Base-by-base conservation (phyloP, 805 yeast genomes). In the Candida vaughaniae region DNA sequence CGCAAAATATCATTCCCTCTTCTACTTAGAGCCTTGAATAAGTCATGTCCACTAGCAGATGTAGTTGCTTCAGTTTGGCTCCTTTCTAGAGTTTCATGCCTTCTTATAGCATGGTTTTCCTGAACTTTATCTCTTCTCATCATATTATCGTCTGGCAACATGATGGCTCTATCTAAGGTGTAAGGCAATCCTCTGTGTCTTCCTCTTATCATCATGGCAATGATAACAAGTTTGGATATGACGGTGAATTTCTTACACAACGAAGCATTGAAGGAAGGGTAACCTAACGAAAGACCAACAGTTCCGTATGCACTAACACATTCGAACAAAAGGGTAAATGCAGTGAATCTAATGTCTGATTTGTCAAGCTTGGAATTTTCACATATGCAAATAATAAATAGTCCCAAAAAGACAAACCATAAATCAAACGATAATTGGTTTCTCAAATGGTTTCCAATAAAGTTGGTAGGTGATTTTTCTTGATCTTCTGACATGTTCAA, bases 141-240 rank as follows among this genome's bases (percentile, higher is more conserved):
- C 74, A 83, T 70, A 43, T 77, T 74, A 11, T 80, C 82, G 36
- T 83, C 77, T 6, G 95, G 91, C 34, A 91, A 59, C 72, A 91
- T 81, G 46, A 93, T 85, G 25, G 99, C 98, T 56, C 99, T 79
- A 62, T 93, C 99, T 40, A 93, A 74, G 0, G 90, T 70, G 55
- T 91, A 89, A 1, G 99, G 99, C 41, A 93, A 70, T 25, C 98
- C 98, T 74, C 99, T 86, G 53, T 90, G 97, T 41, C 97, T 74
- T 7, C 99, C 98, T 66, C 99, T 78, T 30, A 93, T 74, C 85
- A 93, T 80, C 83, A 89, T 79, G 4, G 89, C 91, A 46, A 87
- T 80, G 25, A 93, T 80, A 2, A 91, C 86, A 30, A 93, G 67
- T 54, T 93, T 93, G 1, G 95, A 84, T 6, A 91, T 51, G 0